phyloP scores from a whole-genome alignment of 2,329 filamentous ascomycete genomes.

The Nigrospora oryzae region DNA sequence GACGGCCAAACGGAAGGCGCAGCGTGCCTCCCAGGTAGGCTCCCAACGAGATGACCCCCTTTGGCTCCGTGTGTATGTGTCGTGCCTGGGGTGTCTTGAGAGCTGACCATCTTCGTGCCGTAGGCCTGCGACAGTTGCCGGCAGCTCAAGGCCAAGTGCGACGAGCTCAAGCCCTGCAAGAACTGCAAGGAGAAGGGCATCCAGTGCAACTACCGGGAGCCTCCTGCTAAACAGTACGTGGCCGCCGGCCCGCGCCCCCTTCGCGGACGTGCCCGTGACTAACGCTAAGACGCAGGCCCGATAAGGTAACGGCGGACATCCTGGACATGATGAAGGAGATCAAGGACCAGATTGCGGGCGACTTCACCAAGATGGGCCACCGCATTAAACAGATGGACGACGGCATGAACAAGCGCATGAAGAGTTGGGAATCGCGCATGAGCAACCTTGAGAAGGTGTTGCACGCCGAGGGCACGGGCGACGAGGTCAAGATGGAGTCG shows the following conservation, averaged over 20 bases:
- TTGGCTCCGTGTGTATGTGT: too few species aligned
- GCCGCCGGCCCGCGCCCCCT: not conserved
- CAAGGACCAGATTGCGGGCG: constrained; percentile 25
- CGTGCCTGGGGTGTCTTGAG: not conserved
- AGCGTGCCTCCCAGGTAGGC: constrained; percentile 53
- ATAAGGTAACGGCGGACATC: constrained; percentile 53
- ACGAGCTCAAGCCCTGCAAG: constrained; percentile 76
- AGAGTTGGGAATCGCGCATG: constrained; percentile 24
- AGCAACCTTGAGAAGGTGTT: constrained; percentile 23
- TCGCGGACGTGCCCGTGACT: not conserved
- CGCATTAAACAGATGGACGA: not conserved
- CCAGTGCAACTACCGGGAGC: constrained; percentile 81
- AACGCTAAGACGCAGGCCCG: constrained; percentile 30
- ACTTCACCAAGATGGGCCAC: constrained; percentile 18
- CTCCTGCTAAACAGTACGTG: constrained; percentile 81
- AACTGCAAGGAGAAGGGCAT: constrained; percentile 82
- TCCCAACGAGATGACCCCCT: too few species aligned
- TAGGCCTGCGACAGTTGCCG: constrained; percentile 89
- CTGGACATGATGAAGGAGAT: constrained; percentile 40
- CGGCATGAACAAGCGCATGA: constrained; percentile 26
- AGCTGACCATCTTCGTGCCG: not conserved
- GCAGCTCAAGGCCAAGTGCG: constrained; percentile 82
- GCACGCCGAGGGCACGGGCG: constrained; percentile 11
- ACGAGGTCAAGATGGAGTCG: constrained; percentile 6
- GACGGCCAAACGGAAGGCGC: constrained; percentile 52